Base-by-base conservation (phyloP, 1,284 basidiomycete genomes). In the Marasmius sp. region DNA sequence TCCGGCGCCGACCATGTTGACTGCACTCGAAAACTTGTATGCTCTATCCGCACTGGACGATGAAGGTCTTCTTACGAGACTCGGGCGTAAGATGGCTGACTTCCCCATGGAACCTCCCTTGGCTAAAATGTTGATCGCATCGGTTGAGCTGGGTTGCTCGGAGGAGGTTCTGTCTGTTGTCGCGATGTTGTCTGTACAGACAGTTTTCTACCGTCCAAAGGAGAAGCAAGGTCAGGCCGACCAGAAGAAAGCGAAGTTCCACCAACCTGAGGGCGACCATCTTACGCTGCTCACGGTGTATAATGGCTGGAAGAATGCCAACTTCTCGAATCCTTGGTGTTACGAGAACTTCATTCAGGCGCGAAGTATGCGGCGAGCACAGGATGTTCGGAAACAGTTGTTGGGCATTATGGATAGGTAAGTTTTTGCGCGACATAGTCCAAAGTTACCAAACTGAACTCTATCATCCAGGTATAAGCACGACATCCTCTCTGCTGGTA, bases 151-250 rank as follows among this genome's bases (percentile, higher is more conserved):
- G 58, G 95, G 95, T 10, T 99, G 97, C 73, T 97, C 95, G 0
- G 96, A 99, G 70, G 97, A 99, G 76, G 95, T 98, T 65, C 78
- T 99, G 37, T 97, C 94, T 1, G 93, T 99, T 61, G 95, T 98
- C 0, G 96, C 97, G 3, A 99, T 99, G 97, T 80, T 99, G 53
- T 95, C 94, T 3, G 96, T 97, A 22, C 95, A 97, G 69, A 95
- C 90, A 65, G 94, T 99, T 37, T 99, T 98, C 75, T 98, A 98
- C 76, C 87, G 97, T 43, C 97, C 97, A 4, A 98, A 98, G 77
- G 97, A 99, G 77, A 98, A 98, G 77, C 97, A 99, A 75, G 94
- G 93, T 11, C 97, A 98, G 77, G 97, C 97, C 0, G 97, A 99
- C 75, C 95, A 95, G 27, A 98, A 98, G 81, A 98, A 98, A 76